Base-by-base conservation (phyloP, 768 basidiomycete species). In the Mycena chlorophos region DNA sequence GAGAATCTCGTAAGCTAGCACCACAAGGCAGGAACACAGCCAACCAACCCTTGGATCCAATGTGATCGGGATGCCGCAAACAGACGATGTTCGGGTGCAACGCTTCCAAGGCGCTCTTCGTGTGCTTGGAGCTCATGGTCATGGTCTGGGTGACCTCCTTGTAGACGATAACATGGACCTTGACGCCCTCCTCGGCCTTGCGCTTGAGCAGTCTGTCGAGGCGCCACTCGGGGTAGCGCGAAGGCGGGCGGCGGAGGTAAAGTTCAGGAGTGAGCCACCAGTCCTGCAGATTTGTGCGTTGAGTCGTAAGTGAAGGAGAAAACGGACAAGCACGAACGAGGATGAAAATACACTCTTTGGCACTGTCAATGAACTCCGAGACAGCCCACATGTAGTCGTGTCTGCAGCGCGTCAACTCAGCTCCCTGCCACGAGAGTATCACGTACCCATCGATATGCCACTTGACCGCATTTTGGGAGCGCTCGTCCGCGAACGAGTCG, bases 331-430 rank as follows among this genome's bases (percentile, higher is more conserved):
- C 37, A 28, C 1, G 19, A 17, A 26, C 19, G 34, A 90, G 63
- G 60, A 98, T 97, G 70, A 92, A 95, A 66, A 98, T 97, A 27
- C 72, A 83, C 65, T 96, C 89, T 55, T 80, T 80, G 2, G 91
- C 91, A 29, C 74, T 81, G 45, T 90, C 89, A n/a, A 98, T 78
- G 71, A 95, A 78, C 72, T 96, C 93, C 1, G 91, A 92, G 30
- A 97, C 68, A 0, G 96, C 95, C 82, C 89, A 98, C 81, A 98
- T 90, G 69, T 96, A 98, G 73, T 98, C 95, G 54, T 97, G 92
- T n/a, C n/a, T n/a, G n/a, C n/a, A n/a, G n/a, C n/a, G n/a, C n/a
- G n/a, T n/a, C n/a, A n/a, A n/a, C n/a, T n/a, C n/a, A n/a, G n/a
- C n/a, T n/a, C n/a, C n/a, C n/a, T n/a, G n/a, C n/a, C n/a, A n/a